phyloP scores from a whole-genome alignment of 2,329 filamentous ascomycete genomes.

The Hypoxylon sp. region DNA sequence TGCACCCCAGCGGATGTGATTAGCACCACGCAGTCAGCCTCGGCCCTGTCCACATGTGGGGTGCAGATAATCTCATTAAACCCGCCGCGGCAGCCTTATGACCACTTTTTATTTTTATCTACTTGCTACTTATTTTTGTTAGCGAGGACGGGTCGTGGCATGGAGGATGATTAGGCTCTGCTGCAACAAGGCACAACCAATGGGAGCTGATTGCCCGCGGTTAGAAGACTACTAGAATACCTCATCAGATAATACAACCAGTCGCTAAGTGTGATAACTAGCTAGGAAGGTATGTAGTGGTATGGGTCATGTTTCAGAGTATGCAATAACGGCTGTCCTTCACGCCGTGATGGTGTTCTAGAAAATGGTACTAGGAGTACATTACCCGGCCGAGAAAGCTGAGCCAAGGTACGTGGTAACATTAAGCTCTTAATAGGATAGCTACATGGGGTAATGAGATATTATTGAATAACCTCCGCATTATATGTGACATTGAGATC shows the following conservation, averaged over 20 bases:
- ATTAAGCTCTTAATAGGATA: conserved; percentile 24
- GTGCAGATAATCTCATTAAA: conserved; percentile 43
- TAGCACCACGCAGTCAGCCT: conserved; percentile 45
- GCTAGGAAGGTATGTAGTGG: conserved; percentile 21
- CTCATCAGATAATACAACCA: conserved; percentile 15
- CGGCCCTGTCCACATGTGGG: conserved; percentile 47
- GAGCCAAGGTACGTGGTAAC: conserved; percentile 17
- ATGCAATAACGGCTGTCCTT: conserved; percentile 39
- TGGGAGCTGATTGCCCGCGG: conserved; percentile 9
- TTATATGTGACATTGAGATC: conserved; percentile 34
- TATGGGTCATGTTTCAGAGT: conserved; percentile 44
- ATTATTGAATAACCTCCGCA: conserved; percentile 25
- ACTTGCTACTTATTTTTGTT: conserved; percentile 19
- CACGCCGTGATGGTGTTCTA: conserved; percentile 43
- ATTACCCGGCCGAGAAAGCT: conserved; percentile 1
- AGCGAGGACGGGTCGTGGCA: conserved; percentile 1
- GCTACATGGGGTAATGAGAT: conserved; percentile 14
- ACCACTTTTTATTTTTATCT: conserved; percentile 21
- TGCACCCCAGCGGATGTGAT: conserved; percentile 38
- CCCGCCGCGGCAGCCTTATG: conserved; percentile 23
- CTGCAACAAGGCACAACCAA: conserved; percentile 15
- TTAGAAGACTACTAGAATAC: conserved; percentile 16
- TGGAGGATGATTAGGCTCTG: conserved; percentile 2
- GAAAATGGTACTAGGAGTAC: conserved; percentile 25
- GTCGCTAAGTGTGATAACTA: conserved; percentile 4